These are phyloP conservation scores for Nidula microcarpa DNA, from an alignment of 768 basidiomycete genomes.

Conservation along the genomic window DNA sequence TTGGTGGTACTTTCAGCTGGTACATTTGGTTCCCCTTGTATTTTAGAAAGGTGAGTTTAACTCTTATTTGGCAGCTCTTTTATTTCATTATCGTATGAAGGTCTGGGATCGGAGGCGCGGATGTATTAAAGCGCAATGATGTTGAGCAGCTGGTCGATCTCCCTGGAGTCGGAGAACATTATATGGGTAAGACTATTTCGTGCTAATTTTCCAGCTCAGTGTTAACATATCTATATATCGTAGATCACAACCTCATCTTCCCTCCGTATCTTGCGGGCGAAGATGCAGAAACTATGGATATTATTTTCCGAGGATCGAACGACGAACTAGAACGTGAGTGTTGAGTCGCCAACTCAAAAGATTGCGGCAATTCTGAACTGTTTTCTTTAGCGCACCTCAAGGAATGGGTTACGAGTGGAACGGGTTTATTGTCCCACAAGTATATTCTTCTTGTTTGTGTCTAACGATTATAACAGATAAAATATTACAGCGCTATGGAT, in stretches of 20 bases:
- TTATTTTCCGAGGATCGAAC: conserved; percentile 34
- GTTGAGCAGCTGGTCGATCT: conserved; percentile 56
- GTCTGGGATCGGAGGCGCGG: conserved; percentile 63
- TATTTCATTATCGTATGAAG: conserved; percentile 8
- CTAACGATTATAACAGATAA: background rate
- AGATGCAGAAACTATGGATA: conserved; percentile 47
- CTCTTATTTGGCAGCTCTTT: background rate
- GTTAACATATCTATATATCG: background rate
- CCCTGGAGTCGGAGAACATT: conserved; percentile 76
- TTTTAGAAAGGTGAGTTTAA: conserved; percentile 42
- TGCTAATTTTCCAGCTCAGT: background rate
- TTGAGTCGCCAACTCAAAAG: no score
- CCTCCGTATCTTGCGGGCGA: conserved; percentile 39
- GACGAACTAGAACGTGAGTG: conserved; percentile 37
- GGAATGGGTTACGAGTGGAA: conserved; percentile 30
- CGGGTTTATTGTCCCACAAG: conserved; percentile 54
- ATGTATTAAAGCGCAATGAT: conserved; percentile 41
- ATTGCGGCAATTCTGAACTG: no score
- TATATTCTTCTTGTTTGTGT: conserved; percentile 18
- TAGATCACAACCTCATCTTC: conserved; percentile 39
- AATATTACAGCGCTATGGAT: conserved; percentile 49
- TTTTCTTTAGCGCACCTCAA: conserved; percentile 18
- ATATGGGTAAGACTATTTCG: conserved; percentile 32
- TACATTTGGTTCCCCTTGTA: conserved; percentile 52
- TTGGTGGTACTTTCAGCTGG: conserved; percentile 51